Evolutionary conservation across 2,329 filamentous ascomycete genomes (phyloP).

Genomic region (Nemania sp.): DNA sequence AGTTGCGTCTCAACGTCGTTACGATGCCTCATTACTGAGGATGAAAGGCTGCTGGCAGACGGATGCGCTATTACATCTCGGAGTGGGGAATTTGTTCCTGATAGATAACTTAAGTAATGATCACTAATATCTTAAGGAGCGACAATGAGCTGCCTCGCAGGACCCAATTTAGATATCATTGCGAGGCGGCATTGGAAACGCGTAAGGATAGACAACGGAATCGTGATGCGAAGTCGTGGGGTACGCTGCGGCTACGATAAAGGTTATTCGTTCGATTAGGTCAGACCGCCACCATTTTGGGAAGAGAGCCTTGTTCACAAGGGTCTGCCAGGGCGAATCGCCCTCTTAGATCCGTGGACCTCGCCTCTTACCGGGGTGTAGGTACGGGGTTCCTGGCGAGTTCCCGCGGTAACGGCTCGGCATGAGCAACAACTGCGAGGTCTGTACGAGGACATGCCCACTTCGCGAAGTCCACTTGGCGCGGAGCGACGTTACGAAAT

Average conservation of each 20-base stretch:
- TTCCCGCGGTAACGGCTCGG: conserved; percentile 20
- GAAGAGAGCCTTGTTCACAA: conserved; percentile 19
- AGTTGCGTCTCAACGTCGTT: not conserved
- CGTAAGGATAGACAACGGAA: conserved; percentile 16
- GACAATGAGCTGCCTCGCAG: not conserved
- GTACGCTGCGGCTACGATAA: conserved; percentile 28
- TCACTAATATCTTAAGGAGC: conserved; percentile 21
- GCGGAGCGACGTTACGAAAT: conserved; percentile 18
- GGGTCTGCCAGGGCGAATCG: conserved; percentile 25
- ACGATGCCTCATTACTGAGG: not conserved
- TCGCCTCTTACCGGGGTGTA: not conserved
- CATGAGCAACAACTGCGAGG: conserved; percentile 9
- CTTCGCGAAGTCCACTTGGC: conserved; percentile 8
- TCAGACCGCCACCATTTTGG: conserved; percentile 32
- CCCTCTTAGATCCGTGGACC: not conserved
- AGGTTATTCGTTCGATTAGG: conserved; percentile 30
- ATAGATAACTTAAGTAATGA: conserved; percentile 12
- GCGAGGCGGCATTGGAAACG: conserved; percentile 13
- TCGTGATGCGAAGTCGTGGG: conserved; percentile 17
- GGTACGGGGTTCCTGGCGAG: conserved; percentile 5
- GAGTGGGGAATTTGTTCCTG: conserved; percentile 6
- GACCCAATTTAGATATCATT: conserved; percentile 23
- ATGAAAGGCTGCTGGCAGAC: not conserved
- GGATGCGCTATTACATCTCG: not conserved
- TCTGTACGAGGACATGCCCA: not conserved